Evolutionary conservation across 2,329 filamentous ascomycete genomes (phyloP), one percentile per base, ranked within the genome.

Genomic region (Fusarium pseudograminearum): DNA sequence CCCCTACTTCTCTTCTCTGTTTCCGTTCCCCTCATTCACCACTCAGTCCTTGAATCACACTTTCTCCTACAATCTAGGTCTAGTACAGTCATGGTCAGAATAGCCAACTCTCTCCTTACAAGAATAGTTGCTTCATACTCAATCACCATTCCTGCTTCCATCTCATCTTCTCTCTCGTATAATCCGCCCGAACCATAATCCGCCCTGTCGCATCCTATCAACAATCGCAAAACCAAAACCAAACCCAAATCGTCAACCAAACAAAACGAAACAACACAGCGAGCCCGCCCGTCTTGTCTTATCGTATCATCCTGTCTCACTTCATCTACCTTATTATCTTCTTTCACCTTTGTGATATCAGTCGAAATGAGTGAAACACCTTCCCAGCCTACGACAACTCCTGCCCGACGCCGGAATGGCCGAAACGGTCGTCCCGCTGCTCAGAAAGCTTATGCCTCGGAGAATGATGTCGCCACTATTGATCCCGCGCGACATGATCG

Each of bases 391-490:
- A 78, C 76, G 61, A 73, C 74, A 31, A 81, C 79, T 47, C 77
- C 80, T 31, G 75, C 74, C 40, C 80, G 80, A 40, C 80, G 79
- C 40, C 76, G 78, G 54, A 76, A 79, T 74, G 82, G 71, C 79
- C 83, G 75, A 71, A 79, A 75, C 77, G 81, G 69, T 76, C 82
- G 69, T 76, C 73, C 68, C 70, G 78, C 82, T 18, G 79, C 78
- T 14, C 83, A 83, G 63, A 88, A 86, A 76, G 83, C 82, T n/a
- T 88, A 89, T 72, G 86, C 85, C 26, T 89, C 87, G 5, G 87
- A 89, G 76, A 88, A 85, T 71, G 87, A 89, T 71, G 78, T 72
- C 36, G 70, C 70, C 44, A 71, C 65, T 41, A 61, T 78, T 59
- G 74, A 77, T 33, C 70, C 78, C 75, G 45, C 77, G 67, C 67